Base-by-base conservation (phyloP, 2,329 filamentous ascomycete genomes). In the Pseudogymnoascus sp. region DNA sequence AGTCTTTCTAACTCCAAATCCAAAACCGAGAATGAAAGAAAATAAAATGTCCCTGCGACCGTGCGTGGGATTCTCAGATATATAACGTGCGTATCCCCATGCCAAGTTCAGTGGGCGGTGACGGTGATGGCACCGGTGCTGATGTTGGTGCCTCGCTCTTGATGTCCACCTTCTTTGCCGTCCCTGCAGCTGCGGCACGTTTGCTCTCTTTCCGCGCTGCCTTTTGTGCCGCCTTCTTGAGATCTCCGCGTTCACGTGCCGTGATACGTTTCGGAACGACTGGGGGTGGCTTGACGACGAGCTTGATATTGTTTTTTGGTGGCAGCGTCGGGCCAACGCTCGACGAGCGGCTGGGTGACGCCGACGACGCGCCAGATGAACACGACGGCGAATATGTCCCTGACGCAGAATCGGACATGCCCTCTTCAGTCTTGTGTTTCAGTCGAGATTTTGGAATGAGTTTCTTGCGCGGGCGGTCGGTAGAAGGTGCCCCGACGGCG, bases 191-290 rank as follows among this genome's bases (percentile, higher is more conserved):
- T 21, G 26, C 61, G 2, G 29, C 59, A 10, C 61, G 60, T 44
- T 65, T 67, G n/a, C 60, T 65, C 29, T 66, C 63, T 50, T 65
- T 67, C 31, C 63, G 39, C 2, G 63, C 63, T 4, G 59, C 63
- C 60, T 67, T 67, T 44, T 66, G 66, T 21, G 64, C 65, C 17
- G 65, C 61, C 11, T 69, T 69, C 61, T 67, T 64, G 50, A 60
- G 57, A n/a, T 63, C 61, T 7, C 63, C 60, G 6, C 62, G 59
- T 13, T 69, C 63, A 33, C 66, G 65, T 21, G 66, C 64, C n/a
- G 64, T 61, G 15, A 64, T 41, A 17, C 63, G 62, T 50, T 61
- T 64, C 47, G 47, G 31, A 3, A 35, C 24, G 0, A 26, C 57
- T 3, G 57, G 5, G 1, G 57, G 33, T 3, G 17, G 57, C 3